Conservation (phyloP, 306 rosid genomes). For the Ammopiptanthus mongolicus region DNA sequence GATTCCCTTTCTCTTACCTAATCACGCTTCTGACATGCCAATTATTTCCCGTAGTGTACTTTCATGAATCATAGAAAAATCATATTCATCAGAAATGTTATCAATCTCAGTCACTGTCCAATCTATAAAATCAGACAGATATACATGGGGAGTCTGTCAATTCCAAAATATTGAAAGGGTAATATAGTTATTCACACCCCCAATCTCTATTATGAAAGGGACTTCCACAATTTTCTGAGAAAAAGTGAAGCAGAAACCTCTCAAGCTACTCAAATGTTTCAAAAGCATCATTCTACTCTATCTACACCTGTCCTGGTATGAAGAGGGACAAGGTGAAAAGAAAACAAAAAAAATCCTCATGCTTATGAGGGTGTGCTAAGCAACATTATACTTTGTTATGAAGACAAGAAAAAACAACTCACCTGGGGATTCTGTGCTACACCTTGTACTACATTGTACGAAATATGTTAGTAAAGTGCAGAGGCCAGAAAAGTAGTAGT, state of each 20-base stretch:
- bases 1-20: constrained; percentile 44
- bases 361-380: constrained; percentile 58
- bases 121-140: neutral
- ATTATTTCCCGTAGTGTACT: neutral
- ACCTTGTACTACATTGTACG: constrained; percentile 28
- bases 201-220: constrained; percentile 22
- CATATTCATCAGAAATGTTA: constrained; percentile 9
- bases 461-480: neutral
- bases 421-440: constrained; percentile 24
- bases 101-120: constrained; percentile 28
- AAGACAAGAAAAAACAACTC: constrained; percentile 81
- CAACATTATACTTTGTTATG: constrained; percentile 64
- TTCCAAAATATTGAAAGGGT: constrained; percentile 19
- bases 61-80: constrained; percentile 21
- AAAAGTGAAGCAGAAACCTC: constrained; percentile 51
- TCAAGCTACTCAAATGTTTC: constrained; percentile 61
- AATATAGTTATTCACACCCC: constrained; percentile 9
- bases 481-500: neutral
- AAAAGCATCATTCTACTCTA: constrained; percentile 8
- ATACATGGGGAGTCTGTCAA: constrained; percentile 21
- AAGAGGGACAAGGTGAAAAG: neutral
- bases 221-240: constrained; percentile 23
- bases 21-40: constrained; percentile 29
- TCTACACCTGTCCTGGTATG: constrained; percentile 42
- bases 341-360: neutral